These are phyloP conservation scores for Phycomyces nitens DNA, from an alignment of 192 early-diverging fungal genomes.

Conservation along the genomic window DNA sequence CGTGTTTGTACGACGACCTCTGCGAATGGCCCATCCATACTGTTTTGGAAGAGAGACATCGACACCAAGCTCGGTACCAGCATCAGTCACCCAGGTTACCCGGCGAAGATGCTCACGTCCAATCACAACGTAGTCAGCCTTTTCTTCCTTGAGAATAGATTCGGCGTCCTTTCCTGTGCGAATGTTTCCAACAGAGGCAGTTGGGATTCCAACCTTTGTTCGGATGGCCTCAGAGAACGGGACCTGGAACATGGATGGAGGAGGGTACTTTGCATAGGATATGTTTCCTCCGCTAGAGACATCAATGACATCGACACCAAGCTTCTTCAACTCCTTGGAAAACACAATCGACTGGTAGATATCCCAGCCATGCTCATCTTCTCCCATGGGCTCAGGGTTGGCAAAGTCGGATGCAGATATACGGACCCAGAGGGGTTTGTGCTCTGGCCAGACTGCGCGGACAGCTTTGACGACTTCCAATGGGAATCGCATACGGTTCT, in stretches of 20 bases:
- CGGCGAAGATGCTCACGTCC: slow-evolving; percentile 71
- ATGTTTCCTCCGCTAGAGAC: slow-evolving; percentile 72
- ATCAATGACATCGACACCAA: slow-evolving; percentile 88
- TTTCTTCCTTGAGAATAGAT: slow-evolving; percentile 51
- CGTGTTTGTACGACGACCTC: too few species aligned
- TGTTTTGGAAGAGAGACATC: slow-evolving; percentile 62
- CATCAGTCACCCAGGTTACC: slow-evolving; percentile 62
- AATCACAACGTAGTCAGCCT: slow-evolving; percentile 74
- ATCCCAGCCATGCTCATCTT: slow-evolving; percentile 64
- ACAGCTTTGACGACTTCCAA: slow-evolving; percentile 64
- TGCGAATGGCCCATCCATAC: slow-evolving; percentile 44
- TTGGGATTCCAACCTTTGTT: slow-evolving; percentile 49
- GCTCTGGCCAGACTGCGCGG: slow-evolving; percentile 68
- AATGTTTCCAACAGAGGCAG: slow-evolving; percentile 73
- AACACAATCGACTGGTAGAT: slow-evolving; percentile 69
- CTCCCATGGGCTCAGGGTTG: slow-evolving; percentile 35
- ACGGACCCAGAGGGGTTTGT: slow-evolving; percentile 84
- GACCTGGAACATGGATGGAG: slow-evolving; percentile 58
- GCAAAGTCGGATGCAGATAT: slow-evolving; percentile 76
- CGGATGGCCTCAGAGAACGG: slow-evolving; percentile 64
- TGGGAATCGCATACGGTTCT: slow-evolving; percentile 80
- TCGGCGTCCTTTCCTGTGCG: slow-evolving; percentile 64
- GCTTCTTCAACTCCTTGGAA: slow-evolving; percentile 44
- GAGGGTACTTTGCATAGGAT: slow-evolving; percentile 14
- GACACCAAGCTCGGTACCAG: slow-evolving; percentile 62